Base-by-base conservation (phyloP, 2,329 filamentous ascomycete species). In the Coccinonectria pachysandricola region DNA sequence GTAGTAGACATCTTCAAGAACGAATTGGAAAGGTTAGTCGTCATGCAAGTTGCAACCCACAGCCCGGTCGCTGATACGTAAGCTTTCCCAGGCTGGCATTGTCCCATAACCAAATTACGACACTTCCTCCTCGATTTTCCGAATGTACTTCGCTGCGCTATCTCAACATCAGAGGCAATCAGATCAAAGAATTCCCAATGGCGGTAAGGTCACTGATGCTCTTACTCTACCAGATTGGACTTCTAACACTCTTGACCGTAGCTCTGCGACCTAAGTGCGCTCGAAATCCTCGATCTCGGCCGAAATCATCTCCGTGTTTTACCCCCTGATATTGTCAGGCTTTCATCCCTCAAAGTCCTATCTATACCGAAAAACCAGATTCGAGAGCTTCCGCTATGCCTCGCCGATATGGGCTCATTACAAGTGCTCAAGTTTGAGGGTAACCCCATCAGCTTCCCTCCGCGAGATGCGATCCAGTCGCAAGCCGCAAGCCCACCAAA, bases 201-300 rank as follows among this genome's bases (percentile, higher is more conserved):
- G 56, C 67, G 39, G 71, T 75, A 57, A 52, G 55, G 18, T 20
- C 13, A 23, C 8, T 13, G 27, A 21, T n/a, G n/a, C n/a, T n/a
- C n/a, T n/a, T n/a, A n/a, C n/a, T n/a, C n/a, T n/a, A n/a, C n/a
- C n/a, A n/a, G n/a, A n/a, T n/a, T n/a, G n/a, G n/a, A n/a, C 13
- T n/a, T 28, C 45, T 52, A 32, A 50, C 34, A 25, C 9, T 13
- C 28, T 16, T 23, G 12, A 19, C 12, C 10, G 17, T 10, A 93
- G 86, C 72, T 96, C 32, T 87, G 88, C 51, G 77, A 86, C 53
- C 68, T 96, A 35, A 78, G 74, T 27, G 81, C 85, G 17, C 71
- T 96, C 29, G 87, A 96, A 57, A 94, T 95, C 32, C 71, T 96
- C 35, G 88, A 96, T 57, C 68, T 96, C 28, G 87, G 86, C 51